Base-by-base conservation (phyloP, 129 eudicot species). In the Flaveria ramosissima region DNA sequence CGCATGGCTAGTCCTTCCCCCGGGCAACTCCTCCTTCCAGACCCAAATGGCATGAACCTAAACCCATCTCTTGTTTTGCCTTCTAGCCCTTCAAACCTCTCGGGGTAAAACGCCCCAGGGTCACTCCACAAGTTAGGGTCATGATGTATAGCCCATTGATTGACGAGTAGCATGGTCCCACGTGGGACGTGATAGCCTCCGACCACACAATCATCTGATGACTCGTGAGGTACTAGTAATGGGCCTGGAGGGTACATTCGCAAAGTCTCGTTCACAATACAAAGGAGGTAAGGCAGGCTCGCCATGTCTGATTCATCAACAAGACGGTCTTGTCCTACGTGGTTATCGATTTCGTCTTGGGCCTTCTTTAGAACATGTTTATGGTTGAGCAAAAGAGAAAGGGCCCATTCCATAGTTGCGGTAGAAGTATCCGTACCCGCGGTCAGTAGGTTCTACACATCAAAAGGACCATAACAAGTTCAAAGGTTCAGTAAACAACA, bases 31-130 rank as follows among this genome's bases (percentile, higher is more conserved):
- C 77, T 73, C 68, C 55, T 57, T 57, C 77, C 69, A 14, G 15
- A 73, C 68, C 77, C 77, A 72, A 91, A 91, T 16, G 92, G 87
- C 81, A 91, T 81, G 70, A 82, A 81, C 71, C 83, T 88, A 75
- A 75, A 81, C 55, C 79, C 85, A 19, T 48, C 67, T 42, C 70
- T 77, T 8, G 80, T 4, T 52, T 6, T 50, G 21, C 73, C 77
- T 45, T 83, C 86, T 3, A 68, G 8, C 10, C 81, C 83, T 42
- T 60, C 62, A 41, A 84, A 87, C 69, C 92, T 87, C 77, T 84
- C 89, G 0, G 89, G 92, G 52, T 55, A 16, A 62, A 87, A 87
- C 46, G 6, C 68, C 64, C 55, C 80, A 1, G 89, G 89, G 43
- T 87, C 83, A n/a, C 27, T 46, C 92, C 92, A 87, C 45, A 26